Base-by-base conservation (phyloP, 305 asterid genomes). In the Fraxinus baroniana region DNA sequence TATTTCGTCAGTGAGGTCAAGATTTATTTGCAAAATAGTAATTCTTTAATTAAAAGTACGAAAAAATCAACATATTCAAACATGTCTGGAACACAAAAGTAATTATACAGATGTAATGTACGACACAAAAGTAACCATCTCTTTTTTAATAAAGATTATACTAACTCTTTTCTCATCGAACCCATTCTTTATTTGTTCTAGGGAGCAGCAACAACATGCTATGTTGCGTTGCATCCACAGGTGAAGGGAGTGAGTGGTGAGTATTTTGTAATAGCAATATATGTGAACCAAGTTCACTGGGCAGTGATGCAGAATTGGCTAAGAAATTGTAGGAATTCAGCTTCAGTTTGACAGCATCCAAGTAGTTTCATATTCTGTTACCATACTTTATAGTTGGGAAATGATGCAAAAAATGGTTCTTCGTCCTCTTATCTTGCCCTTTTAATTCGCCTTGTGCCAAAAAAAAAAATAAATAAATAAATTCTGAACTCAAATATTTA, bases 131-230 rank as follows among this genome's bases (percentile, higher is more conserved):
- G 26, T 24, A 24, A 24, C 26, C 26, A 24, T 1, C 26, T 24
- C 26, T 24, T 24, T 33, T 33, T 33, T 33, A 5, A 5, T 35
- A 35, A 35, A 5, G 39, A 35, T 52, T 52, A 22, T 17, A 5
- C 18, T 0, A 15, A 52, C 20, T 13, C 5, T 49, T 17, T 52
- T 13, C 68, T 26, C 4, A 83, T 74, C 77, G 36, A 82, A 60
- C 24, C 24, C 20, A 20, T 83, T 80, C 12, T 3, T 37, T 17
- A 12, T 2, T 84, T 41, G 72, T n/a, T 80, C 3, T 78, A 89
- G 97, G 98, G 97, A 83, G 97, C 98, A 2, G 97, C 97, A 41
- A 92, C 98, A 2, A 88, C 94, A 9, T 93, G 95, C 84, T 94
- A 93, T 73, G 97, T 93, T 66, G 98, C 97, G 37, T 79, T 94